A percentile compares a stretch with the other conserved stretches of the same genome.
phyloP scores from a whole-genome alignment of 2,329 filamentous ascomycete genomes.

The Zelopaecilomyces penicillatus region DNA sequence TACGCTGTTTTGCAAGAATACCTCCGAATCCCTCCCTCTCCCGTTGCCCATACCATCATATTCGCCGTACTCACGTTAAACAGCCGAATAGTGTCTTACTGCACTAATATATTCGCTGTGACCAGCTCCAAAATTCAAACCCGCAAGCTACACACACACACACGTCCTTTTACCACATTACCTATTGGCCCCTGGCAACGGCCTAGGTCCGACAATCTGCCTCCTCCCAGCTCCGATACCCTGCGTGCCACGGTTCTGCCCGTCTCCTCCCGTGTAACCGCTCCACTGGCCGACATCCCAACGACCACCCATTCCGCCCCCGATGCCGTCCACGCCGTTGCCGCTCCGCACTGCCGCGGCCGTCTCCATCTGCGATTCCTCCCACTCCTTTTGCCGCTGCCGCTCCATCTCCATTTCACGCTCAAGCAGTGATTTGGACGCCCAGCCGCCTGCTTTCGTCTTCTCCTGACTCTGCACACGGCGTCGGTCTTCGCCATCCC shows the following conservation, averaged over 20 bases:
- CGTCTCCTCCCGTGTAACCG: slow-evolving; percentile 67
- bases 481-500: slow-evolving; percentile 52
- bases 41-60: no score
- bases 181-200: slow-evolving; percentile 40
- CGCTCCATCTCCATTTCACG: slow-evolving; percentile 75
- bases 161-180: no score
- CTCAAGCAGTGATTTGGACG: slow-evolving; percentile 63
- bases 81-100: no score
- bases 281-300: slow-evolving; percentile 73
- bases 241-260: slow-evolving; percentile 57
- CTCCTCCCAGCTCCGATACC: slow-evolving; percentile 63
- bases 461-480: slow-evolving; percentile 49
- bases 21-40: no score
- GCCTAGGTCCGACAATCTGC: slow-evolving; percentile 72
- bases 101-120: no score
- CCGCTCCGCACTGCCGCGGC: slow-evolving; percentile 40
- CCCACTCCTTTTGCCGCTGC: slow-evolving; percentile 71
- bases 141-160: no score
- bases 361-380: slow-evolving; percentile 61
- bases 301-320: slow-evolving; percentile 56
- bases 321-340: slow-evolving; percentile 51
- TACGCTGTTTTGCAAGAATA: no score
- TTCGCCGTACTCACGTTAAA: no score
- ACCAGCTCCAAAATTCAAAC: no score
- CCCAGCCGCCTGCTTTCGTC: slow-evolving; percentile 56